Evolutionary conservation across 371 early-diverging fungal species (phyloP), one percentile per base, ranked within the genome.

Genomic region (Mortierella sp.): DNA sequence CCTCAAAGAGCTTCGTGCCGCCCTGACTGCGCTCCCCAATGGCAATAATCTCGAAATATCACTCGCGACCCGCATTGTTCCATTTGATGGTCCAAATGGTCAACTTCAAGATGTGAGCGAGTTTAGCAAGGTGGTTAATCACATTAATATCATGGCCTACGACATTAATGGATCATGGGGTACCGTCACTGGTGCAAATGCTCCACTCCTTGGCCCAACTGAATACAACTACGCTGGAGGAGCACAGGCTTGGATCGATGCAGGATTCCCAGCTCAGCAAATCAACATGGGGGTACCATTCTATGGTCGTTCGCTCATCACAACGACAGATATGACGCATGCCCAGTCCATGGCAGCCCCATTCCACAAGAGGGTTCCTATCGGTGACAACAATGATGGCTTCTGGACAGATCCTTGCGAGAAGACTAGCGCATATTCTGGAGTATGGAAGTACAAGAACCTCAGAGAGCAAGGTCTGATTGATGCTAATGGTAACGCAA

Each of bases 41-140:
- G 67, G 83, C 0, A 70, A 85, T 31, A 89, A 91, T 61, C 68
- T 90, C 45, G 83, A 86, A 66, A 87, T 95, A 47, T 91, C 93
- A 1, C 74, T 93, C 78, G 95, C 94, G 2, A 91, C 92, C 0
- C 87, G 90, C 32, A 90, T 90, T 22, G 84, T 88, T 42, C 91
- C 93, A 0, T 91, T 93, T 72, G 85, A 86, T 19, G 86, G 83
- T 10, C 66, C 84, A 1, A 79, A 87, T 32, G 89, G 88, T 3
- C 86, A 88, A 13, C 82, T 91, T 83, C 83, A 68, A 26, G 90
- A 94, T 58, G 86, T 93, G 2, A 77, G 89, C 22, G 85, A 75
- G 43, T 90, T 88, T 74, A 85, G 87, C 61, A 84, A 88, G 63
- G 84, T 72, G 23, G 84, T 92, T 13, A 88, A 90, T 69, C 88